Evolutionary conservation across 208 protist genomes (phyloP).

Genomic region (Trypanosoma avium): DNA sequence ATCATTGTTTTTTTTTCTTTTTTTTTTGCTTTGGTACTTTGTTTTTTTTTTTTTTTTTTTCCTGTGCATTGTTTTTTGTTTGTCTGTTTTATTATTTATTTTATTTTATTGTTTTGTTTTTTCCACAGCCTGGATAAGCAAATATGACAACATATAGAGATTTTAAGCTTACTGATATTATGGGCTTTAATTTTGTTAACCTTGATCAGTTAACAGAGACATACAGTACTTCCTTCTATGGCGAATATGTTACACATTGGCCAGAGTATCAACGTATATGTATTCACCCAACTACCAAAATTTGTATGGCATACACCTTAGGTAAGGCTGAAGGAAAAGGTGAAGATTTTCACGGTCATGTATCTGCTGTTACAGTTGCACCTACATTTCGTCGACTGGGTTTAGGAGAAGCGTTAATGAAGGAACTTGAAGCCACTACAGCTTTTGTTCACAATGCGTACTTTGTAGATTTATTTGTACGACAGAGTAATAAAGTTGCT

Average conservation of each 20-base stretch:
- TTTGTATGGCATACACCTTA: constrained; percentile 96
- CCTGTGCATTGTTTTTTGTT: too few relatives aligned
- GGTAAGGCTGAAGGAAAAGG: constrained; percentile 96
- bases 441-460: constrained; percentile 93
- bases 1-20: too few relatives aligned
- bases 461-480: constrained; percentile 99
- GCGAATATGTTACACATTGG: constrained; percentile 97
- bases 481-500: constrained; percentile 96
- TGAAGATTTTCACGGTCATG: constrained; percentile 97
- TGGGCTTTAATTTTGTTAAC: constrained; percentile 97
- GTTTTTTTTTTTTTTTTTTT: background rate
- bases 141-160: constrained; percentile 93
- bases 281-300: constrained; percentile 84
- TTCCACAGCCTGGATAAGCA: background rate
- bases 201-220: constrained; percentile 97
- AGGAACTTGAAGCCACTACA: constrained; percentile 91
- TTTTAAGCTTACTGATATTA: constrained; percentile 93
- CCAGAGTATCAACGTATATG: constrained; percentile 95
- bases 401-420: constrained; percentile 95
- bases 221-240: constrained; percentile 97
- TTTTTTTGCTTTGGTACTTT: too few relatives aligned
- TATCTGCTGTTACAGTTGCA: constrained; percentile 98
- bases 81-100: background rate
- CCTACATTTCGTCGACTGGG: constrained; percentile 97
- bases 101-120: background rate